Evolutionary conservation across 2,329 filamentous ascomycete genomes (phyloP).

Genomic region (Colletotrichum caudatum): DNA sequence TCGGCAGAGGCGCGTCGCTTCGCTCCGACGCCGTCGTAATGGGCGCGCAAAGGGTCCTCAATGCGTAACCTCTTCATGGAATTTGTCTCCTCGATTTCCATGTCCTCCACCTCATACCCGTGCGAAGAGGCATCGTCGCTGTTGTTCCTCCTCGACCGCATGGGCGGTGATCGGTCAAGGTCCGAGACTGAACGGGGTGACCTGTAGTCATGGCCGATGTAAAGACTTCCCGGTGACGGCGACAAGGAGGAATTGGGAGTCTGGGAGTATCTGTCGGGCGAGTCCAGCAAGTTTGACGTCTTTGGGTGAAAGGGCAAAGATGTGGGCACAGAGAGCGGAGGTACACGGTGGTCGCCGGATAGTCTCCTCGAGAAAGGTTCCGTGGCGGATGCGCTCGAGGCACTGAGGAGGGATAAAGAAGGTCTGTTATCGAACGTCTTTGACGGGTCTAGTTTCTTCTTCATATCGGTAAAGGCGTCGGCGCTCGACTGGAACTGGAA

Average conservation of each 20-base stretch:
- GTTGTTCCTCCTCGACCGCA: constrained; percentile 61
- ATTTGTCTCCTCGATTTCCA: constrained; percentile 64
- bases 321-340: constrained; percentile 61
- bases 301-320: constrained; percentile 51
- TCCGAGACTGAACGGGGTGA: constrained; percentile 60
- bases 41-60: constrained; percentile 56
- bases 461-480: constrained; percentile 63
- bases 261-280: constrained; percentile 58
- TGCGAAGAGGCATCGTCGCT: constrained; percentile 64
- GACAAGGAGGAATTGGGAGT: constrained; percentile 64
- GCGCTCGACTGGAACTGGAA: constrained; percentile 61
- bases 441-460: constrained; percentile 67
- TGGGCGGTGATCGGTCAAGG: constrained; percentile 60
- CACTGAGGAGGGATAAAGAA: constrained; percentile 57
- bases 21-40: constrained; percentile 59
- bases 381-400: constrained; percentile 50
- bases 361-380: constrained; percentile 54
- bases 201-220: constrained; percentile 56
- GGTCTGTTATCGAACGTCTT: constrained; percentile 59
- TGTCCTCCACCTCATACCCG: constrained; percentile 60
- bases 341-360: constrained; percentile 55
- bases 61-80: constrained; percentile 64
- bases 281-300: constrained; percentile 55
- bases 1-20: constrained; percentile 70
- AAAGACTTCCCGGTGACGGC: constrained; percentile 56